These are phyloP conservation scores for Polyporus tsugae DNA, from an alignment of 1,284 basidiomycete species.

Conservation along the genomic window DNA sequence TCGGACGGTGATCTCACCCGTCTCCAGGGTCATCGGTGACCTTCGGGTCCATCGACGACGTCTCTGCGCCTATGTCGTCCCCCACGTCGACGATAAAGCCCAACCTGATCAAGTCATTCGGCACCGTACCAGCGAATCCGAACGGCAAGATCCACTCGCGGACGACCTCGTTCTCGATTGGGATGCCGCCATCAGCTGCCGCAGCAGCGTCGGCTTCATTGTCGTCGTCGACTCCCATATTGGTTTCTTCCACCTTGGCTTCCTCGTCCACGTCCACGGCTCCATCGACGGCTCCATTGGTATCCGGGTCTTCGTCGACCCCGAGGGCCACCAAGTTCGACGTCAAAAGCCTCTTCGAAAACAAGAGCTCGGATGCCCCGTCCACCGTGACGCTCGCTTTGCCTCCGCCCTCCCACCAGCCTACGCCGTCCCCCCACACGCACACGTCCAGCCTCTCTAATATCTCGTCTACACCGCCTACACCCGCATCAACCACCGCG, in stretches of 20 bases:
- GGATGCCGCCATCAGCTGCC: constrained; percentile 42
- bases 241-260: constrained; percentile 31
- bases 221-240: constrained; percentile 40
- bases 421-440: constrained; percentile 58
- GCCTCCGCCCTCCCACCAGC: constrained; percentile 55
- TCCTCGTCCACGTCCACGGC: constrained; percentile 15
- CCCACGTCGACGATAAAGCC: constrained; percentile 68
- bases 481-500: constrained; percentile 41
- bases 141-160: constrained; percentile 58
- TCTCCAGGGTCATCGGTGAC: constrained; percentile 67
- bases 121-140: constrained; percentile 69
- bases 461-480: constrained; percentile 68
- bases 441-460: constrained; percentile 55
- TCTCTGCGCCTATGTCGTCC: constrained; percentile 70
- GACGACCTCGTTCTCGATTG: constrained; percentile 43
- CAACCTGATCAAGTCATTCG: constrained; percentile 83
- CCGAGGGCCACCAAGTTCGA: constrained; percentile 58
- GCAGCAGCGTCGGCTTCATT: constrained; percentile 42
- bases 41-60: constrained; percentile 88
- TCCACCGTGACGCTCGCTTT: constrained; percentile 47
- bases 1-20: constrained; percentile 24
- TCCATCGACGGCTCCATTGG: constrained; percentile 47
- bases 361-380: constrained; percentile 48
- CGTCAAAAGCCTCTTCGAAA: constrained; percentile 75
- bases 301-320: constrained; percentile 36